Percentiles rank a stretch among this genome's conserved stretches.
phyloP scores from a whole-genome alignment of 768 basidiomycete genomes.

The Lactarius akahatsu region DNA sequence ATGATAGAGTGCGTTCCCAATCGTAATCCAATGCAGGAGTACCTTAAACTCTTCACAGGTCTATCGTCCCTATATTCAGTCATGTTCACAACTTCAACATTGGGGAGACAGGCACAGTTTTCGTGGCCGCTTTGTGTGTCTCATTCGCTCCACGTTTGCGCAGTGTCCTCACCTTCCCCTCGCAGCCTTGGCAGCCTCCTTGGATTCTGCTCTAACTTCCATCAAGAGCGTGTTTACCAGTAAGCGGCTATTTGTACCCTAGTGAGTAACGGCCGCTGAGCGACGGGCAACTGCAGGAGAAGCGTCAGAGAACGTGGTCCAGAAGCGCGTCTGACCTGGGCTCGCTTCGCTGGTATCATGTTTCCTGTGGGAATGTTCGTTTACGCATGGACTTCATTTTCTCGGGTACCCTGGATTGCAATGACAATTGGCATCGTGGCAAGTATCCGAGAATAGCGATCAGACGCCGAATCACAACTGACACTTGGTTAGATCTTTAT shows the following conservation, averaged over 20 bases:
- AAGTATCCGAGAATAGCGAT: constrained; percentile 12
- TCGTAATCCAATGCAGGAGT: not conserved
- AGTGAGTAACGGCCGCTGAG: not conserved
- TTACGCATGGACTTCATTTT: constrained; percentile 66
- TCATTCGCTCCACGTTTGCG: not conserved
- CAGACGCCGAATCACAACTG: not conserved
- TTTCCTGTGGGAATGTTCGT: constrained; percentile 66
- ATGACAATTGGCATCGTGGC: constrained; percentile 51
- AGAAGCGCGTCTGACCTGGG: constrained; percentile 61
- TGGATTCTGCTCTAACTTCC: constrained; percentile 34
- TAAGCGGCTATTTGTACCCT: constrained; percentile 6
- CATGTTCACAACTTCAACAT: constrained; percentile 58
- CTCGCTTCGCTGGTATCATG: constrained; percentile 53
- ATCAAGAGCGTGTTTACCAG: constrained; percentile 37
- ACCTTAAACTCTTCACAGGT: constrained; percentile 37
- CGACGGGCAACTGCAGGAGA: constrained; percentile 28
- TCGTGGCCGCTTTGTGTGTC: constrained; percentile 54
- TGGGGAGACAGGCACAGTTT: constrained; percentile 60
- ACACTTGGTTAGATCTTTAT: constrained; percentile 39
- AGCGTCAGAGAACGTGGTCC: constrained; percentile 37
- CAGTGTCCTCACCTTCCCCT: constrained; percentile 7
- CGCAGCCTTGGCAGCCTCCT: constrained; percentile 51
- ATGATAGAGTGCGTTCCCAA: constrained; percentile 50
- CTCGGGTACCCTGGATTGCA: constrained; percentile 59
- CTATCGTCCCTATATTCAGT: constrained; percentile 55